Conservation (phyloP, 768 basidiomycete genomes). For the Saitozyma podzolica region DNA sequence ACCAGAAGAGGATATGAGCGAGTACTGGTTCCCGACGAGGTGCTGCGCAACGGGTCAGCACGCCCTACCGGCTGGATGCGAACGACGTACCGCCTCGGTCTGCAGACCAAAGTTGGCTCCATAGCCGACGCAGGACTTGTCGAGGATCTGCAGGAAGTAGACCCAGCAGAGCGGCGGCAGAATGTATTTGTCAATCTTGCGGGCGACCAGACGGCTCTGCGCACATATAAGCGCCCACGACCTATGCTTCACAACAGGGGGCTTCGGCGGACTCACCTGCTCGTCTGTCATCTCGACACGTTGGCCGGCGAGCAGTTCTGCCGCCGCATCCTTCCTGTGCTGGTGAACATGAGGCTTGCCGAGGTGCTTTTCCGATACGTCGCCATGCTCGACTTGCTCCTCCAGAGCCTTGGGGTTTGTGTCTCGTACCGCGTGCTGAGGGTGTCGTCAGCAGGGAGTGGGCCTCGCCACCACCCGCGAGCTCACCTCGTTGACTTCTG, state of each 20-base stretch:
- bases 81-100: background rate
- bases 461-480: no score
- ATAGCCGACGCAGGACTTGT: slow-evolving; percentile 44
- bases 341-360: slow-evolving; percentile 11
- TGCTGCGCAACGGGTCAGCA: background rate
- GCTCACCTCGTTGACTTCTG: no score
- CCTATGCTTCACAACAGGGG: background rate
- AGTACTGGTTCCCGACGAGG: slow-evolving; percentile 17
- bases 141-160: slow-evolving; percentile 48
- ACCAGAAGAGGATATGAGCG: background rate
- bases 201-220: slow-evolving; percentile 32
- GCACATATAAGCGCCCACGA: background rate
- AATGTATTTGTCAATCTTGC: slow-evolving; percentile 45
- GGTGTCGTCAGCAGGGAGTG: no score
- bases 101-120: slow-evolving; percentile 45
- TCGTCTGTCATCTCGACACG: slow-evolving; percentile 41
- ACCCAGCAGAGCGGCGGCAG: slow-evolving; percentile 45
- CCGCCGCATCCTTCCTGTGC: slow-evolving; percentile 33
- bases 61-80: no score
- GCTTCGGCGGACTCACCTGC: slow-evolving; percentile 32
- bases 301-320: slow-evolving; percentile 36
- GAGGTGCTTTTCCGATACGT: background rate
- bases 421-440: no score
- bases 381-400: no score
- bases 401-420: no score